Percentiles rank a stretch among this genome's conserved stretches.
Conservation (phyloP, 306 rosid species). For the Vigna reflexopilosa region DNA sequence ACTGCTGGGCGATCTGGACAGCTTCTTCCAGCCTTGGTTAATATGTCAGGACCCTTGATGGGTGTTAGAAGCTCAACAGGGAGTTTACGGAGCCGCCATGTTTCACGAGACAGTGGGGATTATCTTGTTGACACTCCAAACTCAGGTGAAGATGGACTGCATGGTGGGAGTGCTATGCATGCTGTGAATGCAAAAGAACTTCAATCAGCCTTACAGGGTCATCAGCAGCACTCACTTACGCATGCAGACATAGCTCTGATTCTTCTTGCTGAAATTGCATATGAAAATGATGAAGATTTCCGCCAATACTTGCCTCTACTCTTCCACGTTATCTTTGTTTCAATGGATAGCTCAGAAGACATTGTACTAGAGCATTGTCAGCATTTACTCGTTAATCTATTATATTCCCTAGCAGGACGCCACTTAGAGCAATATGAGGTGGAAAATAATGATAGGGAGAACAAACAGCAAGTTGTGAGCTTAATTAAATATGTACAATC, state of each 20-base stretch:
- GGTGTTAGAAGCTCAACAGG: constrained; percentile 99
- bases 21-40: constrained; percentile 91
- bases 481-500: constrained; percentile 98
- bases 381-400: constrained; percentile 95
- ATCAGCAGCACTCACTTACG: constrained; percentile 97
- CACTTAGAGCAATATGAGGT: constrained; percentile 99
- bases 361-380: constrained; percentile 98
- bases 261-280: constrained; percentile 97
- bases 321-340: constrained; percentile 96
- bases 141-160: constrained; percentile 95
- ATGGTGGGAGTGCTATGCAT: constrained; percentile 64
- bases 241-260: constrained; percentile 98
- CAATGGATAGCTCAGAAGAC: constrained; percentile 99
- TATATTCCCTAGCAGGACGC: constrained; percentile 97
- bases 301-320: constrained; percentile 98
- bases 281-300: constrained; percentile 99
- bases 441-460: constrained; percentile 96
- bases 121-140: constrained; percentile 97
- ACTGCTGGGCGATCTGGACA: constrained; percentile 93
- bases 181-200: constrained; percentile 94
- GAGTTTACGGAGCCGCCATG: constrained; percentile 94
- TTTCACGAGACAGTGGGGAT: constrained; percentile 98
- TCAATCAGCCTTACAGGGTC: constrained; percentile 99
- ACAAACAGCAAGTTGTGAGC: constrained; percentile 99
- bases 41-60: constrained; percentile 99